phyloP scores from a whole-genome alignment of 768 basidiomycete genomes.

The Rhodotorula paludigena region DNA sequence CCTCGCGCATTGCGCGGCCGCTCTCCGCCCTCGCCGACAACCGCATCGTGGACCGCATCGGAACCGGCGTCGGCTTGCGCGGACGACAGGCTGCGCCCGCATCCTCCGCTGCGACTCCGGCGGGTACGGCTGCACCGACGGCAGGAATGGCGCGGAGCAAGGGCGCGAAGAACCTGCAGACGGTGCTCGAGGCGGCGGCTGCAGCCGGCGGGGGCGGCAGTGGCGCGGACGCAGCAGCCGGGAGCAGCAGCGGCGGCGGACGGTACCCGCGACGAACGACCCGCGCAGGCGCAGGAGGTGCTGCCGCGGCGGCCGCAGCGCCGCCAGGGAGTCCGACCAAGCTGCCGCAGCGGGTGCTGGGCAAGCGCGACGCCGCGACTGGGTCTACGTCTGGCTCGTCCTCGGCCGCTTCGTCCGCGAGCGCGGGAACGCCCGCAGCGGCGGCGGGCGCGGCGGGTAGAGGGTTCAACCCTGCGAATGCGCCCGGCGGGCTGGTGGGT shows the following conservation, averaged over 20 bases:
- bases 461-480: background rate
- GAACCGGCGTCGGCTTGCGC: background rate
- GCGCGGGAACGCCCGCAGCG: no score
- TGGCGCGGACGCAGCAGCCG: background rate
- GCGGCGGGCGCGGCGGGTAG: background rate
- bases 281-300: background rate
- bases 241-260: conserved; percentile 9
- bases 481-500: background rate
- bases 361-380: conserved; percentile 16
- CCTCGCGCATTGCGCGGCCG: conserved; percentile 19
- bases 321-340: conserved; percentile 23
- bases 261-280: conserved; percentile 26
- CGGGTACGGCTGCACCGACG: background rate
- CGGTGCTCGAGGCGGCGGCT: conserved; percentile 17
- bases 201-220: background rate
- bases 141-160: background rate
- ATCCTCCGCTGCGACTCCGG: background rate
- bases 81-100: background rate
- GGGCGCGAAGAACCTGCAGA: conserved; percentile 32
- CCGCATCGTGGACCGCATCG: conserved; percentile 22
- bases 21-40: conserved; percentile 30
- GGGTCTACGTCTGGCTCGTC: background rate
- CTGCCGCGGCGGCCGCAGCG: background rate
- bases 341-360: conserved; percentile 28
- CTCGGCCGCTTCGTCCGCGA: background rate